These are phyloP conservation scores for Neonectria ditissima DNA, from an alignment of 2,329 filamentous ascomycete species.

Conservation along the genomic window DNA sequence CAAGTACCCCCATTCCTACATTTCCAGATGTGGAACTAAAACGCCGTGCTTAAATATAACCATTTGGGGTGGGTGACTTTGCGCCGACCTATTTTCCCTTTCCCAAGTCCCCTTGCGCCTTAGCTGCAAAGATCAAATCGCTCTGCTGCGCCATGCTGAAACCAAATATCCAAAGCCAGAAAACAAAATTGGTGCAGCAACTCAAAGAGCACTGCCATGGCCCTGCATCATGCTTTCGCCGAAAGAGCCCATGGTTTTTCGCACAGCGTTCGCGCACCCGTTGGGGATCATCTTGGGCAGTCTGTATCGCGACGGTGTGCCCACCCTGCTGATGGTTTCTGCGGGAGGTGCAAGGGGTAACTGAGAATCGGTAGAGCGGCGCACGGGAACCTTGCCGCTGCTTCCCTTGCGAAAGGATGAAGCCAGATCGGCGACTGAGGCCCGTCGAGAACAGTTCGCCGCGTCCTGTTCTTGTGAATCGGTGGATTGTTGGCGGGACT, in stretches of 20 bases:
- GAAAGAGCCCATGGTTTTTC: conserved; percentile 21
- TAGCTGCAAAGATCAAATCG: neutral
- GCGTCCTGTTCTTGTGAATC: neutral
- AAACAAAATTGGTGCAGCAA: neutral
- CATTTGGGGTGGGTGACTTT: neutral
- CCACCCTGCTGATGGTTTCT: neutral
- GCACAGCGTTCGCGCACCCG: conserved; percentile 16
- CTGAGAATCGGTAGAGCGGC: conserved; percentile 19
- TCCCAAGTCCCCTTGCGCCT: neutral
- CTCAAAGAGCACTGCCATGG: neutral
- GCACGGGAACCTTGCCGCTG: conserved; percentile 15
- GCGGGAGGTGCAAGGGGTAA: neutral
- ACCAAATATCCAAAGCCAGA: neutral
- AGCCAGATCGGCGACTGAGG: conserved; percentile 18
- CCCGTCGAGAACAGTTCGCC: conserved; percentile 9
- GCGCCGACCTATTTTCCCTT: neutral
- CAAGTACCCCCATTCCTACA: neutral
- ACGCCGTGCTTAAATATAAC: conserved; percentile 9
- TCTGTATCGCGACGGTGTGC: conserved; percentile 5
- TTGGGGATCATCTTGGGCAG: conserved; percentile 25
- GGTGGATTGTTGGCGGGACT: neutral
- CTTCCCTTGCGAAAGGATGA: conserved; percentile 16
- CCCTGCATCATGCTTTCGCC: conserved; percentile 16
- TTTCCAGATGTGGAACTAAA: conserved; percentile 6
- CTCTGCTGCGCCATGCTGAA: conserved; percentile 12